Evolutionary conservation across 345 rosid species (phyloP).

Genomic region (Cardamine resedifolia): DNA sequence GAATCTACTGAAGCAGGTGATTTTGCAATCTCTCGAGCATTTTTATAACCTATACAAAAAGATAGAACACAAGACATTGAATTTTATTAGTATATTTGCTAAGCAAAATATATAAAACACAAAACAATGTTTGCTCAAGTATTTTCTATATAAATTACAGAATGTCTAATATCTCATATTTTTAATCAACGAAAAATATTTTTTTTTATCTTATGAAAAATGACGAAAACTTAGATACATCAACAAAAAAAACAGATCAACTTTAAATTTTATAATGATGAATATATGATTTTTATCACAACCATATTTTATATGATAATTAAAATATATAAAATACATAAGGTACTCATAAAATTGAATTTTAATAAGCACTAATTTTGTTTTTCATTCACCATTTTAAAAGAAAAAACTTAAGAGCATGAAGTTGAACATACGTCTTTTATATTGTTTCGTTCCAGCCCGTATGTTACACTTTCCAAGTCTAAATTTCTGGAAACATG

Average conservation of each 20-base stretch:
- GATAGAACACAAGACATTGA: not conserved
- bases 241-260: not conserved
- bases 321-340: not conserved
- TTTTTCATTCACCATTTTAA: not conserved
- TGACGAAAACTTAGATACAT: not conserved
- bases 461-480: slow-evolving; percentile 31
- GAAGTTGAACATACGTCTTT: slow-evolving; percentile 22
- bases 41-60: slow-evolving; percentile 25
- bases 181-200: not conserved
- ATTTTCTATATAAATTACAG: not conserved
- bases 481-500: slow-evolving; percentile 32
- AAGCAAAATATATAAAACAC: not conserved
- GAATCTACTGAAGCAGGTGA: not conserved
- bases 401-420: not conserved
- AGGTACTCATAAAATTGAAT: not conserved
- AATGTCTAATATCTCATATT: not conserved
- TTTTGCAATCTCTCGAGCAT: not conserved
- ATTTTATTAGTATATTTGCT: not conserved
- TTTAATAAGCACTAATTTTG: not conserved
- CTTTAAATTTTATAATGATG: not conserved
- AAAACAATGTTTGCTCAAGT: not conserved
- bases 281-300: not conserved
- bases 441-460: not conserved
- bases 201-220: not conserved
- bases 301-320: not conserved